Evolutionary conservation across 148 eudicot genomes (phyloP).

Genomic region (Cornus florida): DNA sequence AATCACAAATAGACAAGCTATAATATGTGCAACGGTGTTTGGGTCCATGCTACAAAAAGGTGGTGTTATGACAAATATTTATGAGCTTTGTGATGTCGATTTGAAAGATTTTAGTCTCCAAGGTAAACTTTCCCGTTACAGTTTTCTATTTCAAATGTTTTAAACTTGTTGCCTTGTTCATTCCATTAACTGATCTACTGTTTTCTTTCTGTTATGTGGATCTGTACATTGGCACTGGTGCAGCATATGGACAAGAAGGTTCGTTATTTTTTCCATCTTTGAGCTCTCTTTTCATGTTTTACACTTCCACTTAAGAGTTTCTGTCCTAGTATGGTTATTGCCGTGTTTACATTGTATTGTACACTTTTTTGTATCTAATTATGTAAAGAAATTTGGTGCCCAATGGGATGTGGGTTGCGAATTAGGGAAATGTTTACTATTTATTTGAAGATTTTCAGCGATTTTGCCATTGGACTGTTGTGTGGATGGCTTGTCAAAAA

Average conservation of each 20-base stretch:
- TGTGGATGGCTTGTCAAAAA: too few species aligned
- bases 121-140: slow-evolving; percentile 38
- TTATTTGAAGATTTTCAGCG: too few species aligned
- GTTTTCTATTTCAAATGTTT: not conserved
- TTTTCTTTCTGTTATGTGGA: slow-evolving; percentile 17
- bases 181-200: slow-evolving; percentile 1
- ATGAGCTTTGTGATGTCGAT: slow-evolving; percentile 94
- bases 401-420: too few species aligned
- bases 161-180: slow-evolving; percentile 1
- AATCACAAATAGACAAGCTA: slow-evolving; percentile 93
- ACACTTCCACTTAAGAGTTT: not conserved
- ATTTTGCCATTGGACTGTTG: too few species aligned
- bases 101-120: slow-evolving; percentile 90
- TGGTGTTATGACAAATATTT: slow-evolving; percentile 84
- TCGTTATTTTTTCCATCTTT: slow-evolving; percentile 6
- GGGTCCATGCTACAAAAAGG: slow-evolving; percentile 78
- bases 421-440: too few species aligned
- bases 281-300: not conserved
- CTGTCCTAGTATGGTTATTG: not conserved
- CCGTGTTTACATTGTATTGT: not conserved
- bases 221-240: slow-evolving; percentile 34
- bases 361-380: not conserved
- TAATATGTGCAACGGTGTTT: slow-evolving; percentile 77
- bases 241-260: slow-evolving; percentile 88
- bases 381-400: too few species aligned